Percentiles rank a stretch among this genome's conserved stretches.
phyloP scores from a whole-genome alignment of 1,139 yeast species.

The Nakaseomyces nivariensis region DNA sequence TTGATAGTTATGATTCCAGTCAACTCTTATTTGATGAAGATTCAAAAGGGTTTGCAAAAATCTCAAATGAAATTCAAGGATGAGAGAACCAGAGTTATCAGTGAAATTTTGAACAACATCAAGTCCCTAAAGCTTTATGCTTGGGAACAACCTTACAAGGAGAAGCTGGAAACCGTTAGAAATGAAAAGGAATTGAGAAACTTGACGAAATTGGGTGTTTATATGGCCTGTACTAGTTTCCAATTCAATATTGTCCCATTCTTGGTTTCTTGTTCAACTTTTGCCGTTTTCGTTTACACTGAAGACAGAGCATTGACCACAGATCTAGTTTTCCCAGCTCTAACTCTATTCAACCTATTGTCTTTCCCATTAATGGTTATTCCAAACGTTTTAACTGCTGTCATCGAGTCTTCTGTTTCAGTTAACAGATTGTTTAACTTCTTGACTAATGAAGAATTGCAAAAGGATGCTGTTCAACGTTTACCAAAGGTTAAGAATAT shows the following conservation, averaged over 20 bases:
- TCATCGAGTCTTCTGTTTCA: conserved; percentile 89
- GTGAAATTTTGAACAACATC: conserved; percentile 84
- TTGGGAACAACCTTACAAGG: conserved; percentile 84
- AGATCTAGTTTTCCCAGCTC: conserved; percentile 91
- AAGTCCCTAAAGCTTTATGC: conserved; percentile 88
- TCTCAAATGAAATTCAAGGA: conserved; percentile 60
- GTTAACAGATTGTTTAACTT: conserved; percentile 64
- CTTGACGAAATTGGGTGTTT: conserved; percentile 65
- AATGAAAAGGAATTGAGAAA: conserved; percentile 79
- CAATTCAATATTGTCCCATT: conserved; percentile 86
- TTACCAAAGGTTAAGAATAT: conserved; percentile 40
- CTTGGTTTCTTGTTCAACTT: conserved; percentile 83
- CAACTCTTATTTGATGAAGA: conserved; percentile 62
- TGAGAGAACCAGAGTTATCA: conserved; percentile 60
- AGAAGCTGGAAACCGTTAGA: conserved; percentile 67
- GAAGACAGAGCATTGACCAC: conserved; percentile 68
- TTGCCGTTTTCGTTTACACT: conserved; percentile 65
- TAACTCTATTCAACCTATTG: conserved; percentile 74
- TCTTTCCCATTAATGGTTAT: conserved; percentile 89
- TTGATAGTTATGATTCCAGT: conserved; percentile 80
- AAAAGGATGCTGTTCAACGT: conserved; percentile 61
- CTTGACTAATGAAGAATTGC: conserved; percentile 70
- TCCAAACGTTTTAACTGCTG: conserved; percentile 79
- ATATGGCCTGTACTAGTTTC: conserved; percentile 63
- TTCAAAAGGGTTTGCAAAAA: conserved; percentile 71